Evolutionary conservation across 148 eudicot species (phyloP).

Genomic region (Chenopodium quinoa): DNA sequence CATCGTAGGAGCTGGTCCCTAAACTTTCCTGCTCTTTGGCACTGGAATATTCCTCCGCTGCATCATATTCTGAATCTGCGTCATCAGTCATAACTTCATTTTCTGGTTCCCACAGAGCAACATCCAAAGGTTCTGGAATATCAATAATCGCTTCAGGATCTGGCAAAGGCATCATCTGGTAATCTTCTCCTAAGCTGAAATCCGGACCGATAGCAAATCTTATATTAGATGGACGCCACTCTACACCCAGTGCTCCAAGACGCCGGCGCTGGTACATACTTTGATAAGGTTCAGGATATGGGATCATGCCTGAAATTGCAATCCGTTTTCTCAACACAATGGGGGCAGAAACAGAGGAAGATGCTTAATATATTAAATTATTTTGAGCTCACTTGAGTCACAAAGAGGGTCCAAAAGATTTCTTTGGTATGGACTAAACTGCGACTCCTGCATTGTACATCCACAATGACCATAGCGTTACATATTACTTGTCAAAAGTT

Average conservation of each 20-base stretch:
- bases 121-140: constrained; percentile 71
- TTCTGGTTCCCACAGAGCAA: constrained; percentile 76
- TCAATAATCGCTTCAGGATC: constrained; percentile 75
- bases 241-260: constrained; percentile 75
- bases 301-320: constrained; percentile 70
- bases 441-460: constrained; percentile 77
- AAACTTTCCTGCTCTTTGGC: constrained; percentile 60
- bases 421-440: constrained; percentile 67
- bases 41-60: constrained; percentile 60
- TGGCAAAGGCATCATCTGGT: constrained; percentile 64
- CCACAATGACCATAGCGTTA: not conserved
- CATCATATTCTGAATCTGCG: constrained; percentile 81
- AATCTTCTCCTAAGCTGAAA: constrained; percentile 71
- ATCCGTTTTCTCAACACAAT: constrained; percentile 8
- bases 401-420: constrained; percentile 83
- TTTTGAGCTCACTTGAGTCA: constrained; percentile 72
- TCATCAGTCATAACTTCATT: constrained; percentile 69
- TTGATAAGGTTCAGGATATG: constrained; percentile 94
- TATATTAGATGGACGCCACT: constrained; percentile 79
- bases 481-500: not conserved
- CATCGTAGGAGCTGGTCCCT: constrained; percentile 53
- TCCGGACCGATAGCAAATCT: constrained; percentile 74
- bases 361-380: constrained; percentile 1
- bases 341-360: not conserved
- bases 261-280: constrained; percentile 82